Conservation (phyloP, 352 stramenopile species). For the Globisporangium mamillatum region DNA sequence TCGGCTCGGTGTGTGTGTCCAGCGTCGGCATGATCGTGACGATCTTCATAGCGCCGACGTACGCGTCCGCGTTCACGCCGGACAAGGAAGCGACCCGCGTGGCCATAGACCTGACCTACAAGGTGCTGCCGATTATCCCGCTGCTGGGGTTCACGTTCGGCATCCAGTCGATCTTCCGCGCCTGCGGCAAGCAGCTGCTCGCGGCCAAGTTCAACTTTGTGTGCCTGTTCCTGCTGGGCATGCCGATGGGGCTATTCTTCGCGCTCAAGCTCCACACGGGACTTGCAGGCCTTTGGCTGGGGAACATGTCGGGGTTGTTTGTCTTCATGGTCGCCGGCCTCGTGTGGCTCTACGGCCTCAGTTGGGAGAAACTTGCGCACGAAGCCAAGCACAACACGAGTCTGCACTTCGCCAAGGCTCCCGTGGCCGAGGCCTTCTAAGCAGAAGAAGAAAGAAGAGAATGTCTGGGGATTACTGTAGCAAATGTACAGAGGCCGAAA, state of each 20-base stretch:
- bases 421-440: constrained; percentile 11
- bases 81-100: background rate
- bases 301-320: constrained; percentile 46
- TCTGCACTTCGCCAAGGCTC: constrained; percentile 7
- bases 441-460: background rate
- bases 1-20: constrained; percentile 6
- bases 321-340: constrained; percentile 24
- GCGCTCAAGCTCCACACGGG: background rate
- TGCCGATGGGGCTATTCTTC: background rate
- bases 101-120: background rate
- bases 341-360: constrained; percentile 19
- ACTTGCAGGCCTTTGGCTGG: constrained; percentile 43
- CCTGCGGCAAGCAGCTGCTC: background rate
- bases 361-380: constrained; percentile 12
- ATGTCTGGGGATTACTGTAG: too few relatives aligned
- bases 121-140: background rate
- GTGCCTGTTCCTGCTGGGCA: background rate
- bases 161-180: background rate
- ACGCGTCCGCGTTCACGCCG: constrained; percentile 16
- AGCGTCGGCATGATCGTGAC: constrained; percentile 1
- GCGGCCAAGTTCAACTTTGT: background rate
- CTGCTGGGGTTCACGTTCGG: background rate
- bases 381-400: constrained; percentile 16
- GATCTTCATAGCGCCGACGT: constrained; percentile 2
- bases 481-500: background rate